phyloP scores from a whole-genome alignment of 2,329 filamentous ascomycete species.

The Magnaporthiopsis poae region DNA sequence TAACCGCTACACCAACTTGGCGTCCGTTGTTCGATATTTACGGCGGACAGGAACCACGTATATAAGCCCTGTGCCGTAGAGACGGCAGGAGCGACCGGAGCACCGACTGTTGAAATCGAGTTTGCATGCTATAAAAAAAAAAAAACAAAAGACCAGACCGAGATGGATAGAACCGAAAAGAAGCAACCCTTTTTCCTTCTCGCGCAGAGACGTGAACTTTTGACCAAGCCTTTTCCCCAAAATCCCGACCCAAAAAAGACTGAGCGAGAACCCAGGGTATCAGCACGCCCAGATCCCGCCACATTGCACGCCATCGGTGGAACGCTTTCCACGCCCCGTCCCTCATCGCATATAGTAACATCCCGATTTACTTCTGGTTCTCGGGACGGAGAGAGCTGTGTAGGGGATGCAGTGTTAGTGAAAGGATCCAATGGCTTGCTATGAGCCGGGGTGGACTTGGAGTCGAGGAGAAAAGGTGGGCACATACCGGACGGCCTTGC shows the following conservation, averaged over 20 bases:
- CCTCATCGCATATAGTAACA: neutral
- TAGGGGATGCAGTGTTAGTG: neutral
- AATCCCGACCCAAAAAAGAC: neutral
- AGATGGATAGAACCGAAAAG: neutral
- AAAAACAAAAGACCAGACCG: neutral
- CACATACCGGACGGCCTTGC: slow-evolving; percentile 83
- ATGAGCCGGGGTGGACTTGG: no score
- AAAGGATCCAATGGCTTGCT: neutral
- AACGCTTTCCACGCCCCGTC: neutral
- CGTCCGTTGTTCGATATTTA: no score
- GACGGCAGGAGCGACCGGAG: no score
- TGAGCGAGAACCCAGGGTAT: neutral
- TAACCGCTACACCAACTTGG: no score
- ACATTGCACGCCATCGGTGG: neutral
- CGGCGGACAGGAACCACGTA: no score
- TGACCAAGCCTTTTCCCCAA: neutral
- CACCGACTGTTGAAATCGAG: no score
- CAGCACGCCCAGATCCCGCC: neutral
- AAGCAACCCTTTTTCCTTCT: neutral
- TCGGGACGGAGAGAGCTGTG: slow-evolving; percentile 67
- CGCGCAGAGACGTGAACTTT: neutral
- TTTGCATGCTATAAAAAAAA: neutral
- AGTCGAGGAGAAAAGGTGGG: neutral
- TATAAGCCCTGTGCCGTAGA: no score
- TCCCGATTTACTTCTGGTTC: slow-evolving; percentile 62